Evolutionary conservation across 139 green algal species (phyloP), one percentile per base, ranked within the genome.

Genomic region (Trebouxia sp.): DNA sequence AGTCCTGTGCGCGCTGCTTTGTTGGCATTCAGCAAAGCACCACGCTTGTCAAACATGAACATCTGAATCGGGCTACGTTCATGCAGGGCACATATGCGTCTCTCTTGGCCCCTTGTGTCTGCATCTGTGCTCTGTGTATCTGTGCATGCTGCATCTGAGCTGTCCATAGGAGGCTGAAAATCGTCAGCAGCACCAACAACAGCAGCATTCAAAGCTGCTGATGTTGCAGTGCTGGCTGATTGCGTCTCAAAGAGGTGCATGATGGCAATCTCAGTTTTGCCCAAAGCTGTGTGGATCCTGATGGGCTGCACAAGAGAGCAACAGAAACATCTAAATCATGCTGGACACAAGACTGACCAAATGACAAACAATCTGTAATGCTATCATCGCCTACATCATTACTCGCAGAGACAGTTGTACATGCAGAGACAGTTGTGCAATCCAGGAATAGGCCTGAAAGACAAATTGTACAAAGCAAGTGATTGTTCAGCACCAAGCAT

Each of bases 231-330:
- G 30, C 11, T 30, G 39, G 58, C 28, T 2, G 58, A 17, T 30
- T 69, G 58, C 55, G 35, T 65, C 58, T 69, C 58, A 41, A 69
- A 69, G 6, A 69, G 28, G 30, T 69, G 58, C 30, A 69, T 10
- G 7, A 69, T 12, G 26, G 58, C 58, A 24, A 30, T 69, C 58
- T 69, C 58, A 3, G 9, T 15, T 28, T 1, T 69, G 58, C 58
- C 58, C 24, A 30, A 22, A 20, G 58, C 58, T 42, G 58, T 69
- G 9, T 69, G 58, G 58, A 69, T 69, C 6, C 30, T 69, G 58
- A 69, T 69, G 28, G 58, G 58, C 58, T 69, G 58, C 58, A 69
- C 11, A 30, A 15, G 28, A 69, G 8, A 69, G 28, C 58, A 69
- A n/a, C n/a, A n/a, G n/a, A n/a, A n/a, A n/a, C n/a, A n/a, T n/a